Evolutionary conservation across 2,329 filamentous ascomycete species (phyloP), one percentile per base, ranked within the genome.

Genomic region (Fusarium sp.): DNA sequence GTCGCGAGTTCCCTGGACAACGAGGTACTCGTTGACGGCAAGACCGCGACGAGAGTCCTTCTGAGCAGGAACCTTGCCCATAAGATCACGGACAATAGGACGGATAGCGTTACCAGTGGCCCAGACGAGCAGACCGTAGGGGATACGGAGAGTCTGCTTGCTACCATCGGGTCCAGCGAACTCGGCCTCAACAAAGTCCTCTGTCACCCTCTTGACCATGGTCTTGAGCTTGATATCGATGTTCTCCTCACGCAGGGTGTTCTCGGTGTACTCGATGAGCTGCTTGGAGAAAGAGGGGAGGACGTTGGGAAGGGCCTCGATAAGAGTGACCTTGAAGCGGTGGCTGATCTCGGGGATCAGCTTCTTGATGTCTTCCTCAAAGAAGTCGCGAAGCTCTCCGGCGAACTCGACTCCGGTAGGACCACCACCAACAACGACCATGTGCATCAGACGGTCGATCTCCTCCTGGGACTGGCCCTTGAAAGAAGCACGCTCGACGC

Each of bases 211-310:
- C 87, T 98, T 98, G 79, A 99, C 96, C 90, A 97, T 96, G 71
- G 96, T 98, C 89, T 98, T 98, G 75, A 96, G 97, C 81, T 93
- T 92, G 83, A 99, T 97, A 74, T 93, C 90, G 78, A 99, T 99
- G 78, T 94, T 94, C 83, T 99, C 96, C 84, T 99, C 96, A 83
- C 97, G 96, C 85, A 99, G 96, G 46, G 95, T 97, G 82, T 94
- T 95, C 84, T 99, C 96, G 74, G 96, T 99, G 86, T 99, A 99
- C 77, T 99, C 96, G 77, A 99, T 98, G 76, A 99, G 86, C 82
- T 97, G 94, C 88, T 98, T 98, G 79, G 93, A 97, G 87, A 99
- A 99, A 87, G 94, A 97, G 75, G 96, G 96, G 70, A 99, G 88
- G 52, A 97, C 94, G 80, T 96, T 97, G 74, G 96, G 96, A 33